Evolutionary conservation across 495 filamentous ascomycete species (phyloP), one percentile per base, ranked within the genome.

Genomic region (Aspergillus ostianus): DNA sequence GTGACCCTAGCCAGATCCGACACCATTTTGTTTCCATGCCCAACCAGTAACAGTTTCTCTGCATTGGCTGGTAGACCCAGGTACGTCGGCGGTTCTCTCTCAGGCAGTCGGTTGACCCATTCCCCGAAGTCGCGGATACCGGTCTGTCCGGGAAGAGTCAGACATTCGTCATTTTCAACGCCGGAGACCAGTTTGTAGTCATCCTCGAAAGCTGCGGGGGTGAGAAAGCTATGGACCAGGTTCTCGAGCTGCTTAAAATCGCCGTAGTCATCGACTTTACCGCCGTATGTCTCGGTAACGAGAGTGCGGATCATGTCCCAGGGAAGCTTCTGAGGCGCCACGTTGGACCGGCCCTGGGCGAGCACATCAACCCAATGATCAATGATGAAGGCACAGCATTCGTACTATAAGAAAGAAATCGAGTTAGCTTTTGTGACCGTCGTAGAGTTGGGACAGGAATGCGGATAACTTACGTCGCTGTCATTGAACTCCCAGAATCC

Each of bases 401-500:
- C 93, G 71, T 98, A 98, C 92, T 97, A 66, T 45, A 41, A 17
- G 57, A 5, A 56, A 29, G 52, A 52, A 48, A 15, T 47, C 75
- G 69, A 79, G 76, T 69, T 61, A 66, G 67, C 47, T 29, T 58
- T 58, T 26, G 15, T 26, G 10, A 32, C 6, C 10, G 30, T 20
- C 10, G 49, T 53, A 45, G 30, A 13, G 36, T 36, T 4, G 51
- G 53, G 32, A 32, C 6, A 32, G 23, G 53, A 10, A 19, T 30
- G 12, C 15, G 23, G 30, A 53, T 49, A 56, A 59, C 92, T 88
- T 84, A 97, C 93, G 75, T 98, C 94, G 64, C 93, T 96, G 73
- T 99, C 94, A 69, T 99, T 99, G 71, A 99, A 99, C 77, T 99
- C 94, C 94, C 94, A 99, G 82, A 96, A 96, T 57, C 91, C 91